These are phyloP conservation scores for Lyophyllum semitale DNA, from an alignment of 768 basidiomycete species.

Conservation along the genomic window DNA sequence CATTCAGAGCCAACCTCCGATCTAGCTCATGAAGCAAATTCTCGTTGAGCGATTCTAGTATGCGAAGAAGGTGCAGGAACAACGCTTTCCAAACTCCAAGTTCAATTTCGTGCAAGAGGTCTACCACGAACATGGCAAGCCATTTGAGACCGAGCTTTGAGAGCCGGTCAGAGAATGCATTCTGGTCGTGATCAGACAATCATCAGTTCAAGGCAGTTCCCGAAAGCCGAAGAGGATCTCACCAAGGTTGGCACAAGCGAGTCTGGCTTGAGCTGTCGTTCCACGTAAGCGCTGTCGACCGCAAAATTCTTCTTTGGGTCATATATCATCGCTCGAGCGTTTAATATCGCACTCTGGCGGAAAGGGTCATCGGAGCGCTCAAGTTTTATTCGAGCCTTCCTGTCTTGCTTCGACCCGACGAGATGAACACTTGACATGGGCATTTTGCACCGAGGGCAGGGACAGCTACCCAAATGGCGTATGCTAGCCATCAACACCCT, in stretches of 20 bases:
- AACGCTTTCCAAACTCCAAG: slow-evolving; percentile 24
- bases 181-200: neutral
- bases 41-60: slow-evolving; percentile 4
- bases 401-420: neutral
- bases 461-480: neutral
- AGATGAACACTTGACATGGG: neutral
- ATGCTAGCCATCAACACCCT: neutral
- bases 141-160: slow-evolving; percentile 12
- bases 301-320: slow-evolving; percentile 6
- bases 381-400: neutral
- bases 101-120: slow-evolving; percentile 13
- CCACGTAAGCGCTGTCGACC: slow-evolving; percentile 21
- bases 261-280: slow-evolving; percentile 14
- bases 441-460: neutral
- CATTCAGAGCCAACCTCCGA: neutral
- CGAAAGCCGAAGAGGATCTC: neutral
- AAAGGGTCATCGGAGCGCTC: neutral
- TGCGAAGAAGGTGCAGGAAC: slow-evolving; percentile 24
- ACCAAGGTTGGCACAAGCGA: slow-evolving; percentile 29
- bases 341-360: neutral
- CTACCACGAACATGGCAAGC: slow-evolving; percentile 18
- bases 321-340: neutral
- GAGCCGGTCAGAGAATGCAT: slow-evolving; percentile 6
- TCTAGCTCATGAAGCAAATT: neutral
- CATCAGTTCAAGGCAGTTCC: neutral